A percentile compares a stretch with the other conserved stretches of the same genome.
Evolutionary conservation across 306 rosid genomes (phyloP).

Genomic region (Quercus parvula): DNA sequence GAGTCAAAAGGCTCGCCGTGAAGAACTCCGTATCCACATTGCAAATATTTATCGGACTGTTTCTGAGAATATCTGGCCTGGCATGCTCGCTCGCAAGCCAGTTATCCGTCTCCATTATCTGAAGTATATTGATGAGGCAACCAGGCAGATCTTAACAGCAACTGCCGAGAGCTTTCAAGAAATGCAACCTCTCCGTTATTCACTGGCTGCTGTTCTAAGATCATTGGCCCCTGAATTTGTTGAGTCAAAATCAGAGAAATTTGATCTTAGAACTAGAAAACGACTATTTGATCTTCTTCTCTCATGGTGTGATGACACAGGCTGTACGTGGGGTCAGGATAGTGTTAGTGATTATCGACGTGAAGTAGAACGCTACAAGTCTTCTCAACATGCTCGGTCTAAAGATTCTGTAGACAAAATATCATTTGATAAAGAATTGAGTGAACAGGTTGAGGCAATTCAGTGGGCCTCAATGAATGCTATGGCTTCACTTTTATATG

Average conservation of each 20-base stretch:
- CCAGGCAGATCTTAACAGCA: constrained; percentile 59
- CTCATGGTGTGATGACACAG: constrained; percentile 89
- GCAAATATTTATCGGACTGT: constrained; percentile 90
- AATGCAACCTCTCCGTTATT: constrained; percentile 92
- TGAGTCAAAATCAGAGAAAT: constrained; percentile 91
- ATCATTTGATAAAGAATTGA: constrained; percentile 92
- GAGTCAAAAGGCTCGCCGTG: constrained; percentile 95
- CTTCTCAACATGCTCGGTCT: constrained; percentile 94
- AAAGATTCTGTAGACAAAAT: constrained; percentile 97
- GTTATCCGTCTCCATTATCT: constrained; percentile 85
- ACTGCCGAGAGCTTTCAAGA: constrained; percentile 85
- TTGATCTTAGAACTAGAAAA: constrained; percentile 91
- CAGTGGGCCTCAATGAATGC: constrained; percentile 99
- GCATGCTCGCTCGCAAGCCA: constrained; percentile 81
- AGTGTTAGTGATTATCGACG: constrained; percentile 91
- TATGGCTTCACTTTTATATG: constrained; percentile 93
- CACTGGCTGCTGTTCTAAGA: constrained; percentile 94
- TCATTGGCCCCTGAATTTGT: constrained; percentile 97
- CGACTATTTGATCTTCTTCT: constrained; percentile 90
- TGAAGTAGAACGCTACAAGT: constrained; percentile 96
- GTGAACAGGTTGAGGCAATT: constrained; percentile 95
- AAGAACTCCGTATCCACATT: constrained; percentile 92
- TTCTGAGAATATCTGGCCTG: constrained; percentile 97
- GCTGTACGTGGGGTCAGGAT: constrained; percentile 82
- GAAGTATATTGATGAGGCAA: constrained; percentile 88